Evolutionary conservation across 768 basidiomycete species (phyloP), one percentile per base, ranked within the genome.

Genomic region (Leccinum truebloodii): DNA sequence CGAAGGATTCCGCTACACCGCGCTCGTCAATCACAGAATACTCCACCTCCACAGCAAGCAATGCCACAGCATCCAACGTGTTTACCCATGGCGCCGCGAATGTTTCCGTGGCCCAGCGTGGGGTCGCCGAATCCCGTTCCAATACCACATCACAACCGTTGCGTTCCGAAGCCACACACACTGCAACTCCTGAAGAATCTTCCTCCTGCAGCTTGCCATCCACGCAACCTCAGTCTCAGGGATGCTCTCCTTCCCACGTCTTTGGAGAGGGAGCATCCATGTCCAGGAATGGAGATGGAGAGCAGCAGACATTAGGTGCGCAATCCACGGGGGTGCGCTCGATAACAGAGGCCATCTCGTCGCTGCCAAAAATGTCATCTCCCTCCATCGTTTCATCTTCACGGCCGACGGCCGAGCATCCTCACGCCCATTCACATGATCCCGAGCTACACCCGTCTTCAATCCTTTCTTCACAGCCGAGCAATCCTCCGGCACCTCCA

Each of bases 1-100:
- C 72, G 35, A 79, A 76, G 20, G 78, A 77, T n/a, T 44, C 54
- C 16, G 44, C 65, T 3, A 34, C 26, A n/a, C 70, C 54, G 34
- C 58, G 41, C 24, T 53, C 61, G 0, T 57, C 58, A 7, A 61
- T 71, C 6, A 69, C 67, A 12, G 78, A 80, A 14, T 52, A 59
- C 16, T 20, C 53, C 5, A 26, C 16, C 16, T 20, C 53, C 5
- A 32, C 16, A 37, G n/a, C 55, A 9, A 37, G 41, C 54, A n/a
- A 63, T 51, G 32, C 12, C 26, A 41, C 48, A 32, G 4, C 3
- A n/a, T 10, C 51, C 8, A 22, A 58, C 14, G 34, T 20, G 16
- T 37, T n/a, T 13, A 53, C 64, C 58, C 35, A 59, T 50, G n/a
- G n/a, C 16, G 32, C 20, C 37, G 39, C 51, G 13, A 60, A 62